Conservation (phyloP, 2,329 filamentous ascomycete genomes). For the Gnomoniopsis sp. region DNA sequence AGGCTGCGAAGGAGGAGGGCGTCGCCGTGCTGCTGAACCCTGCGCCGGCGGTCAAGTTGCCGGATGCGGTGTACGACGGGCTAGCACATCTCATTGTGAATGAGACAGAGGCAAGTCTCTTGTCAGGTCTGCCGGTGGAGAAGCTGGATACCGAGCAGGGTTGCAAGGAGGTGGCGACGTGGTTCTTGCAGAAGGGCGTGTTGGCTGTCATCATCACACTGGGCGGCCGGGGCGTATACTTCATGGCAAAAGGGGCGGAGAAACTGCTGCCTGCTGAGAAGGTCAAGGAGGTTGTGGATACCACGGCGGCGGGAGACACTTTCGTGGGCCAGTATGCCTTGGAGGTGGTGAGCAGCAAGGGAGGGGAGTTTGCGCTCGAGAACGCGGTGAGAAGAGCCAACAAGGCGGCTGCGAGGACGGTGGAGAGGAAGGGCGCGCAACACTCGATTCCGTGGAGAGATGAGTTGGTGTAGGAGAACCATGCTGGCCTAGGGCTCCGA, state of each 20-base stretch:
- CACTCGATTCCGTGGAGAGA: constrained; percentile 64
- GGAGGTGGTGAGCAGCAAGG: constrained; percentile 53
- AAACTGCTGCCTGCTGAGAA: constrained; percentile 61
- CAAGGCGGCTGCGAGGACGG: constrained; percentile 61
- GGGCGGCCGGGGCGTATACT: constrained; percentile 75
- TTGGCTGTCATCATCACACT: constrained; percentile 79
- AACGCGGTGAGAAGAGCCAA: constrained; percentile 60
- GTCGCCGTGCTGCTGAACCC: constrained; percentile 79
- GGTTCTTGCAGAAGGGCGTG: constrained; percentile 69
- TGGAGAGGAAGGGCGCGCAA: constrained; percentile 63
- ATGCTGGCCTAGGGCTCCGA: too few relatives aligned
- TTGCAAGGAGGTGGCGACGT: constrained; percentile 44
- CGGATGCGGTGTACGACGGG: constrained; percentile 60
- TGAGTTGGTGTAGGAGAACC: constrained; percentile 30
- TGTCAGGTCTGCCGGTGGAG: constrained; percentile 54
- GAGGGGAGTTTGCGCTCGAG: constrained; percentile 48
- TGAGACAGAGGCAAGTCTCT: constrained; percentile 79
- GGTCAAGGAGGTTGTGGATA: constrained; percentile 74
- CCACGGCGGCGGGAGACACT: constrained; percentile 90
- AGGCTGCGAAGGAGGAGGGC: constrained; percentile 40
- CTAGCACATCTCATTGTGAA: constrained; percentile 84
- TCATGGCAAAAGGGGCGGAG: constrained; percentile 40
- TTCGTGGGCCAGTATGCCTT: constrained; percentile 88
- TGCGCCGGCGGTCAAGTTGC: constrained; percentile 70
- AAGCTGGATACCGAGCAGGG: constrained; percentile 46